These are phyloP conservation scores for Russula sp. DNA, from an alignment of 768 basidiomycete species.

Conservation along the genomic window DNA sequence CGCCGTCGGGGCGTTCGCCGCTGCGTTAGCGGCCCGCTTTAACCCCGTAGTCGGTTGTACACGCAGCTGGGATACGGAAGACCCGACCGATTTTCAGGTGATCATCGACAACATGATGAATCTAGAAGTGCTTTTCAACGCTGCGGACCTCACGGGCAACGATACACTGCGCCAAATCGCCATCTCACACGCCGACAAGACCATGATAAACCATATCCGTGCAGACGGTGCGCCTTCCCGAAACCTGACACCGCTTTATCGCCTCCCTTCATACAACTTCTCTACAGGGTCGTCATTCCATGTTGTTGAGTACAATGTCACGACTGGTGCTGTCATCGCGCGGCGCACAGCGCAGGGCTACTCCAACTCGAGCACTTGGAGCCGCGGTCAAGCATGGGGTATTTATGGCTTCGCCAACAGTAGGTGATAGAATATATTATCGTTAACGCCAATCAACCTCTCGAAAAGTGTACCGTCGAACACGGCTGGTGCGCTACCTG, in stretches of 20 bases:
- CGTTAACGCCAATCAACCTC: not conserved
- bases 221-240: slow-evolving; percentile 47
- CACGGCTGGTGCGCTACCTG: slow-evolving; percentile 50
- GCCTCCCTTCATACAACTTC: not conserved
- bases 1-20: slow-evolving; percentile 57
- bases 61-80: slow-evolving; percentile 61
- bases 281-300: slow-evolving; percentile 42
- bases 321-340: slow-evolving; percentile 56
- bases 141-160: slow-evolving; percentile 55
- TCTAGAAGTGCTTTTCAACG: slow-evolving; percentile 44
- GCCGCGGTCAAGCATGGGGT: slow-evolving; percentile 70
- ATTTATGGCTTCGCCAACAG: slow-evolving; percentile 69
- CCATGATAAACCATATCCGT: slow-evolving; percentile 64
- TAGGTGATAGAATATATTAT: slow-evolving; percentile 36
- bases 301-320: slow-evolving; percentile 64
- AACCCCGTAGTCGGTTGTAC: slow-evolving; percentile 62
- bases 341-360: slow-evolving; percentile 62
- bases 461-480: slow-evolving; percentile 58
- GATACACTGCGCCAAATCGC: slow-evolving; percentile 51
- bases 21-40: slow-evolving; percentile 55
- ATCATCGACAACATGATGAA: slow-evolving; percentile 78
- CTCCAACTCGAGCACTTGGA: slow-evolving; percentile 65
- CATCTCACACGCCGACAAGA: slow-evolving; percentile 61
- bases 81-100: slow-evolving; percentile 61
- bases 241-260: not conserved